Conservation (phyloP, 495 filamentous ascomycete species). For the Xylaria flabelliformis region DNA sequence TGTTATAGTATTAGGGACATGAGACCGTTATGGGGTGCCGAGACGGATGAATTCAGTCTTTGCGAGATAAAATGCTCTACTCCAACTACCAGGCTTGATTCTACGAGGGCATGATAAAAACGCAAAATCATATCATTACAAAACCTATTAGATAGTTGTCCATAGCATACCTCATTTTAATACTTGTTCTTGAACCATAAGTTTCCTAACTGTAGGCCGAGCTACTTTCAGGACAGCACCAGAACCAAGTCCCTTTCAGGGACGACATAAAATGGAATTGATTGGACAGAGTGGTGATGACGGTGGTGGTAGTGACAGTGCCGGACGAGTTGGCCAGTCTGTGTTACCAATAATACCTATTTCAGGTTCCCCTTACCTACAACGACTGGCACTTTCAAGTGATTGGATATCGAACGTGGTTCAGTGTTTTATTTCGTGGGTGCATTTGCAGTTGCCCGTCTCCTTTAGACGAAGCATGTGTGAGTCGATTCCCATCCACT, state of each 20-base stretch:
- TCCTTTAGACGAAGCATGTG: neutral
- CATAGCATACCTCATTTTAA: neutral
- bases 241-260: neutral
- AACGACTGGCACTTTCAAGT: neutral
- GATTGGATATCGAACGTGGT: neutral
- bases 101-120: neutral
- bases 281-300: neutral
- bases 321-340: neutral
- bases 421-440: neutral
- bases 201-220: neutral
- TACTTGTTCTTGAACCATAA: neutral
- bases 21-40: neutral
- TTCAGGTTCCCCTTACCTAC: neutral
- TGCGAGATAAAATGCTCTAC: constrained; percentile 28
- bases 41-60: constrained; percentile 38
- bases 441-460: neutral
- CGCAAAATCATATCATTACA: neutral
- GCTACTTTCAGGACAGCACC: neutral
- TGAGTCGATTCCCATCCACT: neutral
- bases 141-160: neutral
- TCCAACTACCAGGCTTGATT: neutral
- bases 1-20: neutral
- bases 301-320: neutral
- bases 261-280: neutral
- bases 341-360: neutral